These are phyloP conservation scores for Ophiostoma australiae DNA, from an alignment of 2,329 filamentous ascomycete genomes.

Conservation along the genomic window DNA sequence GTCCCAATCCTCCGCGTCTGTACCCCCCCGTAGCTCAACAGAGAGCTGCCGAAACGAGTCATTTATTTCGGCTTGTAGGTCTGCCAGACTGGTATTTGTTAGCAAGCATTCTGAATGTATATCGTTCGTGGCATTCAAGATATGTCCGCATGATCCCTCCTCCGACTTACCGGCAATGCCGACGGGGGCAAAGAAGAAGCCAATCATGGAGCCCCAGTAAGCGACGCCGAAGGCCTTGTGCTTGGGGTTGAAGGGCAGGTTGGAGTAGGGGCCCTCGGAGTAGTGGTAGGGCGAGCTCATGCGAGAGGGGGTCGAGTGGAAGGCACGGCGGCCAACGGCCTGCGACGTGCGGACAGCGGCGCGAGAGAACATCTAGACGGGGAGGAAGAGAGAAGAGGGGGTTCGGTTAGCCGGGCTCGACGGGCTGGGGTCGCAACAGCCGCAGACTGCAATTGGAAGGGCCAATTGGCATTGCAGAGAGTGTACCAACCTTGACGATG, in stretches of 20 bases:
- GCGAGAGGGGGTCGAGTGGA: slow-evolving; percentile 82
- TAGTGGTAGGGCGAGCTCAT: slow-evolving; percentile 95
- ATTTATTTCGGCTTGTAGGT: slow-evolving; percentile 45
- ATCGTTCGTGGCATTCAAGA: background rate
- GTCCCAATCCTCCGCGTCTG: background rate
- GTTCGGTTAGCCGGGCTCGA: background rate
- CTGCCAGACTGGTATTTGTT: slow-evolving; percentile 44
- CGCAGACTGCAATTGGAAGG: background rate
- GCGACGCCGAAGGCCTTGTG: slow-evolving; percentile 76
- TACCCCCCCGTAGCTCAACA: background rate
- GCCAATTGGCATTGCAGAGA: slow-evolving; percentile 15
- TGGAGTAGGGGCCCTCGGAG: slow-evolving; percentile 88
- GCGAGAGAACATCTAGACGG: slow-evolving; percentile 71
- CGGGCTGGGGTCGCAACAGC: too few species aligned
- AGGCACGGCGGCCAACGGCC: slow-evolving; percentile 70
- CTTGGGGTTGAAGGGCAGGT: slow-evolving; percentile 95
- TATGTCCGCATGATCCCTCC: background rate
- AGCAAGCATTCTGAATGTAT: background rate
- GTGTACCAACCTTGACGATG: slow-evolving; percentile 21
- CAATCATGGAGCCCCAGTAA: slow-evolving; percentile 69
- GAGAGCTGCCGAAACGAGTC: slow-evolving; percentile 18
- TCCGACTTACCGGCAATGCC: slow-evolving; percentile 54
- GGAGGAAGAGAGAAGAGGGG: background rate
- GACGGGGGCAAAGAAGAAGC: slow-evolving; percentile 59
- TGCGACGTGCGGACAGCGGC: slow-evolving; percentile 57